Evolutionary conservation across 441 rosid genomes (phyloP).

Genomic region (Aquilaria agallochum): DNA sequence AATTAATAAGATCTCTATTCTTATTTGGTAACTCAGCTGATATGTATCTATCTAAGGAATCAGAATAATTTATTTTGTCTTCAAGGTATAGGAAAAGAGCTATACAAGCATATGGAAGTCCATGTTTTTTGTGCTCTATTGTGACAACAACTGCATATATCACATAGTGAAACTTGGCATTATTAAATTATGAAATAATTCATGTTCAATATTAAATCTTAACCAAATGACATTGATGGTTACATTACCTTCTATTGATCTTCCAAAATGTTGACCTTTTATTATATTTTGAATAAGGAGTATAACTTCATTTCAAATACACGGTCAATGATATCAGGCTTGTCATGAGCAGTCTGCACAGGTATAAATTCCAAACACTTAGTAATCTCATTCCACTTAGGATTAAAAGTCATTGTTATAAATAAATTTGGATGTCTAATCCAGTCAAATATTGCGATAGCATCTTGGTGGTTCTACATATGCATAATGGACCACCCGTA

Average conservation of each 20-base stretch:
- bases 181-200: too few species aligned
- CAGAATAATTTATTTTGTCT: not conserved
- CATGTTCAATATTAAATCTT: too few species aligned
- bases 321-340: not conserved
- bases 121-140: conserved; percentile 1
- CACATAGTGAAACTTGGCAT: too few species aligned
- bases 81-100: not conserved
- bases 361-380: not conserved
- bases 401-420: not conserved
- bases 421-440: not conserved
- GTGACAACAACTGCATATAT: not conserved
- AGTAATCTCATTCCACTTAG: not conserved
- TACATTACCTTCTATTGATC: not conserved
- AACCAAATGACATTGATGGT: too few species aligned
- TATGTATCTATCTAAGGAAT: not conserved
- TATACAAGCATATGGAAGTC: conserved; percentile 13
- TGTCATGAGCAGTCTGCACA: not conserved
- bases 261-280: not conserved
- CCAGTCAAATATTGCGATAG: not conserved
- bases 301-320: conserved; percentile 2
- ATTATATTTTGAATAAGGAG: not conserved
- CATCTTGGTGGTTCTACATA: conserved; percentile 1
- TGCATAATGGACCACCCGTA: not conserved
- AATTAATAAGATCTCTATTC: not conserved
- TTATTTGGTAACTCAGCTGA: conserved; percentile 1